phyloP scores from a whole-genome alignment of 2,329 filamentous ascomycete species.

The Geosmithia morbida region DNA sequence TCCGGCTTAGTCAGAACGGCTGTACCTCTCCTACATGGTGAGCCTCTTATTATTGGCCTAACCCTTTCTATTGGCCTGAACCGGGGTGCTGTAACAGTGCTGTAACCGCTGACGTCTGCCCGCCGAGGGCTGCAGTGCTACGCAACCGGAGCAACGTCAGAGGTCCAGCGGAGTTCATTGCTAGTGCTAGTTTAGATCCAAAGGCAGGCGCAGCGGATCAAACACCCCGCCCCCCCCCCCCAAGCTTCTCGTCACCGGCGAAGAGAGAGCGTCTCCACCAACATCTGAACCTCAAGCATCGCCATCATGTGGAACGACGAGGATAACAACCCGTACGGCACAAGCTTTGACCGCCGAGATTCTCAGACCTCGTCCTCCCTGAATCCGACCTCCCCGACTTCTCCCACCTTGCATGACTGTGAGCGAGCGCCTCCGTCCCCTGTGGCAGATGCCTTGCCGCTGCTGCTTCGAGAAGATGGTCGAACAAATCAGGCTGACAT shows the following conservation, averaged over 20 bases:
- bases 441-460: neutral
- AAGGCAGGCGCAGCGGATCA: neutral
- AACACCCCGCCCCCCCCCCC: neutral
- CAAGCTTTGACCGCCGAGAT: constrained; percentile 77
- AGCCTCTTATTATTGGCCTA: too few relatives aligned
- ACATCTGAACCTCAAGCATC: neutral
- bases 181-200: neutral
- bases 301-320: constrained; percentile 91
- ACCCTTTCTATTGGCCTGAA: neutral
- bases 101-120: too few relatives aligned
- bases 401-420: constrained; percentile 43
- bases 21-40: too few relatives aligned
- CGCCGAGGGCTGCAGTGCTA: neutral
- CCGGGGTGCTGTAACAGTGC: too few relatives aligned
- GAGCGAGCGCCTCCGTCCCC: constrained; percentile 18
- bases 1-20: too few relatives aligned
- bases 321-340: constrained; percentile 93
- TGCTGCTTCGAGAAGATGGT: neutral
- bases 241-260: neutral
- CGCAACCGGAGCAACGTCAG: neutral
- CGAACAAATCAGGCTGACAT: neutral
- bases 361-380: constrained; percentile 56
- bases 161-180: neutral
- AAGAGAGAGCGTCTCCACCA: neutral
- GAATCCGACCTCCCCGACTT: constrained; percentile 52